Evolutionary conservation across 441 rosid species (phyloP).

Genomic region (Aquilaria agallochum): DNA sequence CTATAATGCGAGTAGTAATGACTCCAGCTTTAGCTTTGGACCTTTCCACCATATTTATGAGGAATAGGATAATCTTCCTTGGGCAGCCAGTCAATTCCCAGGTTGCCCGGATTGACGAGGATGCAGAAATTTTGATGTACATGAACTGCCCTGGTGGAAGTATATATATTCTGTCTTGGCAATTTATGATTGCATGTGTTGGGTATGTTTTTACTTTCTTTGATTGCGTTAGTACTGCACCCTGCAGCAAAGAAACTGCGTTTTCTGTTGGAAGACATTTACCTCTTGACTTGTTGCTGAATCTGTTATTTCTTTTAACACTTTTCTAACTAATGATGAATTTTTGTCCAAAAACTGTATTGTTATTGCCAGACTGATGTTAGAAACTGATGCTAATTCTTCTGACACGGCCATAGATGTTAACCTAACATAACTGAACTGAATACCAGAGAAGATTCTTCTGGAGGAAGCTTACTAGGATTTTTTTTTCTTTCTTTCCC

Average conservation of each 20-base stretch:
- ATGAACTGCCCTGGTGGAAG: slow-evolving; percentile 96
- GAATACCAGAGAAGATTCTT: too few species aligned
- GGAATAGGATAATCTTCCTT: slow-evolving; percentile 82
- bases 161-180: slow-evolving; percentile 77
- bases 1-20: slow-evolving; percentile 83
- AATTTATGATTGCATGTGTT: slow-evolving; percentile 90
- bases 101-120: slow-evolving; percentile 88
- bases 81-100: slow-evolving; percentile 78
- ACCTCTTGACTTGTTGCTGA: background rate
- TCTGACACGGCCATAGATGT: too few species aligned
- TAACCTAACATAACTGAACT: too few species aligned
- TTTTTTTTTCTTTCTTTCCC: too few species aligned
- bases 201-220: slow-evolving; percentile 47
- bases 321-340: too few species aligned
- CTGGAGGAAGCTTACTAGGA: too few species aligned
- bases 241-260: too few species aligned
- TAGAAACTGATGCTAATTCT: too few species aligned
- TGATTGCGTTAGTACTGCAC: background rate
- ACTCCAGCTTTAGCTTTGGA: slow-evolving; percentile 91
- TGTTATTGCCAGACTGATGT: too few species aligned
- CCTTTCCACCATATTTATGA: slow-evolving; percentile 69
- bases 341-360: too few species aligned
- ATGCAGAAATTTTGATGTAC: slow-evolving; percentile 88
- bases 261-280: background rate
- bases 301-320: too few species aligned